Conservation (phyloP, 345 rosid genomes). For the Acer saccharum region DNA sequence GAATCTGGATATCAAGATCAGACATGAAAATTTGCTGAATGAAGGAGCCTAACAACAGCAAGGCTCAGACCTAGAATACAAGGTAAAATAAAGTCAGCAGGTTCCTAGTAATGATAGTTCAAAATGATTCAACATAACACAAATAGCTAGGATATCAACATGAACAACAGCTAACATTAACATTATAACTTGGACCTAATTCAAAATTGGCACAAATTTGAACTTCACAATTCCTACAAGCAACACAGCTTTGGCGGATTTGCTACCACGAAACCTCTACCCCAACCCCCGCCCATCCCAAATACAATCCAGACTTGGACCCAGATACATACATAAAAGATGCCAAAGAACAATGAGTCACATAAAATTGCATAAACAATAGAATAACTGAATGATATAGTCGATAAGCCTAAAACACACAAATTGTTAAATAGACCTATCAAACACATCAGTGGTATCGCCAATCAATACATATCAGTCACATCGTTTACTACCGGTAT, state of each 20-base stretch:
- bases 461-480: background rate
- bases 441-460: background rate
- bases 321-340: background rate
- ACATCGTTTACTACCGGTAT: background rate
- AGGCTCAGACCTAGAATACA: conserved; percentile 48
- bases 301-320: background rate
- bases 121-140: background rate
- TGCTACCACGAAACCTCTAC: background rate
- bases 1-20: conserved; percentile 72
- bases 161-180: background rate
- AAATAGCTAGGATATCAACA: background rate
- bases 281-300: too few species aligned
- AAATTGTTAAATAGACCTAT: background rate
- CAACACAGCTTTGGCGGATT: background rate
- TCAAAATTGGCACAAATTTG: background rate
- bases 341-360: too few species aligned
- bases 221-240: background rate
- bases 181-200: background rate
- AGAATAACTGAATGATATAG: too few species aligned
- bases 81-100: background rate
- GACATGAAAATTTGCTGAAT: conserved; percentile 67
- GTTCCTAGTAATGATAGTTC: background rate
- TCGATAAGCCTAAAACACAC: background rate
- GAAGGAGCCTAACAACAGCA: conserved; percentile 37
- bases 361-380: too few species aligned